phyloP scores from a whole-genome alignment of 352 stramenopile species.

The Pythium utonaiense region DNA sequence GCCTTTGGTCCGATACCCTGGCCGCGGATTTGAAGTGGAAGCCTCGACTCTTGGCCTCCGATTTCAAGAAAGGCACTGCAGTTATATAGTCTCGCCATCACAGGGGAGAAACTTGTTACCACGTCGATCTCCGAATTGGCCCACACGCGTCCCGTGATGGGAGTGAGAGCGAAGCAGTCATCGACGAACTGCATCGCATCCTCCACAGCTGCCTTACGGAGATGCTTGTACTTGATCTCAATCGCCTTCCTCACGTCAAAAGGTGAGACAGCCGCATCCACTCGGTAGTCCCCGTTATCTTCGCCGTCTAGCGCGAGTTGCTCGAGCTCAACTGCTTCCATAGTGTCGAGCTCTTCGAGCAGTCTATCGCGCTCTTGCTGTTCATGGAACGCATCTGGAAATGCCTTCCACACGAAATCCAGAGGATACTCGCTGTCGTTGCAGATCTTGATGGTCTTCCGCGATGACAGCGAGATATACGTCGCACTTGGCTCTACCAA shows the following conservation, averaged over 20 bases:
- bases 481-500: slow-evolving; percentile 81
- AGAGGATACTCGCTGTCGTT: slow-evolving; percentile 92
- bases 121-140: slow-evolving; percentile 90
- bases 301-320: slow-evolving; percentile 53
- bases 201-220: slow-evolving; percentile 85
- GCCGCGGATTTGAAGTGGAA: slow-evolving; percentile 88
- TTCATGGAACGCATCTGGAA: slow-evolving; percentile 64
- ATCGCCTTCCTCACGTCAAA: slow-evolving; percentile 68
- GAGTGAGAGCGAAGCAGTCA: slow-evolving; percentile 89
- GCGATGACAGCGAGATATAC: slow-evolving; percentile 91
- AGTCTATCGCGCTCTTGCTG: slow-evolving; percentile 80
- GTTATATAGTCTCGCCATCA: slow-evolving; percentile 77
- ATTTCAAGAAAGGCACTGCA: slow-evolving; percentile 88
- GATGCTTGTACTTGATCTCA: slow-evolving; percentile 89
- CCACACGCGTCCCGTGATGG: slow-evolving; percentile 90
- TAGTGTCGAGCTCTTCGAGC: slow-evolving; percentile 72
- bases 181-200: slow-evolving; percentile 95
- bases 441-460: slow-evolving; percentile 89
- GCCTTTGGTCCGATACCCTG: slow-evolving; percentile 91
- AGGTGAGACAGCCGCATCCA: slow-evolving; percentile 22
- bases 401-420: slow-evolving; percentile 92
- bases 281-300: slow-evolving; percentile 12
- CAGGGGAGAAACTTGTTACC: slow-evolving; percentile 87
- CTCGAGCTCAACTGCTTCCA: slow-evolving; percentile 75
- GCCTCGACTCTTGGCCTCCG: slow-evolving; percentile 79